These are phyloP conservation scores for Saururus chinensis DNA, from an alignment of 164 flowering plant genomes.

Conservation along the genomic window DNA sequence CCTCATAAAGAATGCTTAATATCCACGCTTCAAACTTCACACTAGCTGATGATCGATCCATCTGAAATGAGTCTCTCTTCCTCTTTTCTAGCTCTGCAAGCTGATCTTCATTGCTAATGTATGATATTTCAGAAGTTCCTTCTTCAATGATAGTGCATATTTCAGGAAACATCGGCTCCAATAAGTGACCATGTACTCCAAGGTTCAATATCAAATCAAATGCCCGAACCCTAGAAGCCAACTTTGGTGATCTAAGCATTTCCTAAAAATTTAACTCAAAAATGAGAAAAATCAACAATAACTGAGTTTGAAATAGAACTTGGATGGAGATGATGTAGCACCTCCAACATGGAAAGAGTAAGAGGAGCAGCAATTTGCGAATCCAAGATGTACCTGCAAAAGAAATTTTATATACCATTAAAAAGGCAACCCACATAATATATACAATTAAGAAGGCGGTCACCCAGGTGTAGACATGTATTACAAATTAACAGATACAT, in stretches of 20 bases:
- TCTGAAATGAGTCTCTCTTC: constrained; percentile 28
- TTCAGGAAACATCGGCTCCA: constrained; percentile 73
- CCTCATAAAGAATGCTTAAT: constrained; percentile 71
- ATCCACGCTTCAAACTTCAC: constrained; percentile 86
- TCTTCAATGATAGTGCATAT: constrained; percentile 64
- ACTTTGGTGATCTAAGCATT: constrained; percentile 62
- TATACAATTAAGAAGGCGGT: too few relatives aligned
- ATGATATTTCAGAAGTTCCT: constrained; percentile 47
- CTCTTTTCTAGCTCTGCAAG: constrained; percentile 23
- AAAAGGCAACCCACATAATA: too few relatives aligned
- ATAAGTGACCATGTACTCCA: constrained; percentile 93
- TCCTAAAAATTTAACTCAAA: constrained; percentile 47
- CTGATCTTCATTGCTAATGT: constrained; percentile 38
- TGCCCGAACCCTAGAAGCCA: constrained; percentile 69
- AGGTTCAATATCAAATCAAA: constrained; percentile 94
- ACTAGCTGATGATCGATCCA: constrained; percentile 41
- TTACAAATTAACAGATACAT: neutral
- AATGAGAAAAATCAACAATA: constrained; percentile 11
- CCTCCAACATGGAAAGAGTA: constrained; percentile 91
- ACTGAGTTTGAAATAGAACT: constrained; percentile 1
- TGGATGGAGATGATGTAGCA: constrained; percentile 23
- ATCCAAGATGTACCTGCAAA: constrained; percentile 90
- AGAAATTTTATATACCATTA: constrained; percentile 2
- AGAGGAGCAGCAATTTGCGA: constrained; percentile 90
- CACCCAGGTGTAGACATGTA: constrained; percentile 1